These are phyloP conservation scores for Pyricularia pennisetigena DNA, from an alignment of 2,329 filamentous ascomycete genomes.

Conservation along the genomic window DNA sequence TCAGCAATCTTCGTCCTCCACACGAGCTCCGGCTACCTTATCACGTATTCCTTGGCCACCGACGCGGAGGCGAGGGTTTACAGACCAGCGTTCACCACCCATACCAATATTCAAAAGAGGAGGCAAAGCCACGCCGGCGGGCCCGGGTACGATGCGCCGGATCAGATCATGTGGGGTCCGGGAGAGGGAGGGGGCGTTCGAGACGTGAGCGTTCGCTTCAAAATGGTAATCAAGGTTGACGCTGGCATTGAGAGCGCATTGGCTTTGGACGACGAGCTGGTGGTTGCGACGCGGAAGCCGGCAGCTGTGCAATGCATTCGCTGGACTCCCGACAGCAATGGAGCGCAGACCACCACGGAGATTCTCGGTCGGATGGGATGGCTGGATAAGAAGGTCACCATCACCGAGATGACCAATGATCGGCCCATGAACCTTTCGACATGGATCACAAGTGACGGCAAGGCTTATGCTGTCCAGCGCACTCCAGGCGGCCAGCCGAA, in stretches of 20 bases:
- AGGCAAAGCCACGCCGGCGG: constrained; percentile 51
- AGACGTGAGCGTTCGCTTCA: constrained; percentile 84
- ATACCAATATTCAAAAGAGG: constrained; percentile 51
- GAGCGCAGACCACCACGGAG: constrained; percentile 83
- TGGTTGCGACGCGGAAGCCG: constrained; percentile 85
- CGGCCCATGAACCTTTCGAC: constrained; percentile 92
- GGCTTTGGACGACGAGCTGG: constrained; percentile 82
- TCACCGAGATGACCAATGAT: constrained; percentile 85
- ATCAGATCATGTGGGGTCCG: constrained; percentile 60
- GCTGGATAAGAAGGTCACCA: constrained; percentile 65
- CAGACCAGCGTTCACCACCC: constrained; percentile 66
- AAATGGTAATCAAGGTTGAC: constrained; percentile 97
- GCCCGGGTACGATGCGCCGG: constrained; percentile 42
- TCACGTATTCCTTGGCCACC: constrained; percentile 86
- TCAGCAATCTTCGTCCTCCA: constrained; percentile 87
- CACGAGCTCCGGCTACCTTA: constrained; percentile 75
- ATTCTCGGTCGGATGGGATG: constrained; percentile 79
- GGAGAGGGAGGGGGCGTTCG: constrained; percentile 75
- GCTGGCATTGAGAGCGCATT: constrained; percentile 83
- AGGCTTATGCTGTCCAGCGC: constrained; percentile 84
- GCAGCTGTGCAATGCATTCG: constrained; percentile 94
- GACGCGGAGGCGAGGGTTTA: constrained; percentile 79
- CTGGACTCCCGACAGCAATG: constrained; percentile 77
- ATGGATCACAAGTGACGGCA: constrained; percentile 84
- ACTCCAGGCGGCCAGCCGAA: constrained; percentile 30